Evolutionary conservation across 176 grass and related monocot genomes (phyloP), one percentile per base, ranked within the genome.

Genomic region (Aechmea fasciata): DNA sequence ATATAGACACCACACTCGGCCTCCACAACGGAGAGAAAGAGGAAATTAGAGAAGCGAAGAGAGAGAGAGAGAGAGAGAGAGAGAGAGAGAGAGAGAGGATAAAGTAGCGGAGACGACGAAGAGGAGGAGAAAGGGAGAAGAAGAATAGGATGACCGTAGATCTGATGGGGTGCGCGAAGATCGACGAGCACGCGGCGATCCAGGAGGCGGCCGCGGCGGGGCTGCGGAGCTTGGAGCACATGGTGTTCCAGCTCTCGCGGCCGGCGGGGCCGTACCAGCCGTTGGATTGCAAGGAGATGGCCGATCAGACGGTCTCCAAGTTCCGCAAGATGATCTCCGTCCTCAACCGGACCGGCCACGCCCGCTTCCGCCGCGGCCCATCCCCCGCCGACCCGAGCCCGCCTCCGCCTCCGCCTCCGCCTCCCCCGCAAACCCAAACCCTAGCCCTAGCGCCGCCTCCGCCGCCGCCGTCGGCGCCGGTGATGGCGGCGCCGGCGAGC

Each of bases 201-300:
- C 86, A 92, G 83, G 93, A 97, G 79, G 93, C 89, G 11, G 77
- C 93, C 1, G 20, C 88, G 18, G 89, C 86, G 0, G 86, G 93
- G 29, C 73, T 97, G 63, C 79, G 86, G 55, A 92, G 81, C 71
- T 47, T 97, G 57, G 93, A 97, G 79, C 76, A 82, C 12, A 82
- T 97, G 0, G 86, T 92, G 4, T 85, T 81, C 25, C 80, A 85
- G 54, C 84, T 96, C 24, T 84, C 92, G 28, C 25, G 63, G 11
- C 76, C 50, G 76, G 14, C 65, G 24, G 57, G 63, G 3, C 64
- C 63, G 26, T 76, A 33, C 0, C 64, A 52, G 47, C 74, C 75
- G 24, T 77, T 77, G 48, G 81, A 90, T 24, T 83, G 91, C 65
- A 81, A 83, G 0, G 89, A 97, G 86, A 97, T 97, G 9, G 25